These are phyloP conservation scores for Paraleonurus japonicus DNA, from an alignment of 257 asterid genomes.

Conservation along the genomic window DNA sequence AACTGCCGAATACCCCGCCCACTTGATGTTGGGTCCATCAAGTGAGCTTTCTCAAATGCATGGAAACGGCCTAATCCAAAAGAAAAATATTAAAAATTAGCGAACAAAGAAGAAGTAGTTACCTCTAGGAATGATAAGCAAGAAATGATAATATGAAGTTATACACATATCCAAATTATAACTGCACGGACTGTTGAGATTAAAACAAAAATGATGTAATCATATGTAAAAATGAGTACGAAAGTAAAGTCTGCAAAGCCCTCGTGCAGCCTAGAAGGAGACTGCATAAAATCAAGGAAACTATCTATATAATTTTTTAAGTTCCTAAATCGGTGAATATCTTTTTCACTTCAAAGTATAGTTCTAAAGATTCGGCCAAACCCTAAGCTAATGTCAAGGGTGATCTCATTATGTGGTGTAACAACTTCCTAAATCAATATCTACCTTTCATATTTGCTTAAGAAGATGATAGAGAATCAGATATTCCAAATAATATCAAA, in stretches of 20 bases:
- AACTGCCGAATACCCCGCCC: conserved; percentile 99
- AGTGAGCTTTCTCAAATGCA: conserved; percentile 95
- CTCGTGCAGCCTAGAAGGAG: conserved; percentile 9
- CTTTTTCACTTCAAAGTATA: neutral
- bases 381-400: neutral
- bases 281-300: too few species aligned
- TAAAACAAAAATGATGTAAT: neutral
- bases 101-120: conserved; percentile 2
- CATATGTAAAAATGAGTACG: neutral
- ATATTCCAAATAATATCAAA: too few species aligned
- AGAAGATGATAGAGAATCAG: too few species aligned
- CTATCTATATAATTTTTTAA: neutral
- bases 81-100: conserved; percentile 11
- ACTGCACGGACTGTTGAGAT: neutral
- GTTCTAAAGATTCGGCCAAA: neutral
- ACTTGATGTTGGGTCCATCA: conserved; percentile 77
- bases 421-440: conserved; percentile 7
- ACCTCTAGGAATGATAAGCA: neutral
- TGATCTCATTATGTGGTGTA: neutral
- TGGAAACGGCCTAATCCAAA: conserved; percentile 78
- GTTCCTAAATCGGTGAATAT: conserved; percentile 3
- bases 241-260: neutral
- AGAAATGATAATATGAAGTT: neutral
- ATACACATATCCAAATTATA: neutral
- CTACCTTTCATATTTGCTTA: neutral